These are phyloP conservation scores for Pseudofabraea citricarpa DNA, from an alignment of 2,329 filamentous ascomycete species.

Conservation along the genomic window DNA sequence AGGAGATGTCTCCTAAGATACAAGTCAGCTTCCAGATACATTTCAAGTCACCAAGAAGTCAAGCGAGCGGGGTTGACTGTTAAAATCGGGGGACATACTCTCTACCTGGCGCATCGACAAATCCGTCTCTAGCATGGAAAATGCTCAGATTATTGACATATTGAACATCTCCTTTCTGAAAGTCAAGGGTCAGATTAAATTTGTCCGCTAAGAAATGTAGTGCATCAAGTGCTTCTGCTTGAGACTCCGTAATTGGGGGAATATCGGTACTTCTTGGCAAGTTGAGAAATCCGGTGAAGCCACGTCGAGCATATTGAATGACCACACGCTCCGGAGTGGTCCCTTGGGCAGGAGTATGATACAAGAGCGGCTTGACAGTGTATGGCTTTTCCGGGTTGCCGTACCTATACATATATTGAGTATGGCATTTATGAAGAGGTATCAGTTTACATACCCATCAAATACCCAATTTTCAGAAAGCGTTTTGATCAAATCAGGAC, in stretches of 20 bases:
- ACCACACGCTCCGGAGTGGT: slow-evolving; percentile 46
- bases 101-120: slow-evolving; percentile 27
- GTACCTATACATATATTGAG: background rate
- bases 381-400: slow-evolving; percentile 31
- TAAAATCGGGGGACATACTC: no score
- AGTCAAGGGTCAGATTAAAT: slow-evolving; percentile 49
- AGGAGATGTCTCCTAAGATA: slow-evolving; percentile 33
- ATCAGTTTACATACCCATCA: slow-evolving; percentile 32
- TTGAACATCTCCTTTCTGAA: slow-evolving; percentile 54
- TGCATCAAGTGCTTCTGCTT: slow-evolving; percentile 52
- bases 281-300: slow-evolving; percentile 47
- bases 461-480: slow-evolving; percentile 9
- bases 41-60: background rate
- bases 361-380: slow-evolving; percentile 52
- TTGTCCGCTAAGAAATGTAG: slow-evolving; percentile 50
- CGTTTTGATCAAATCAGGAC: background rate
- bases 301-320: slow-evolving; percentile 57
- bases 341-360: slow-evolving; percentile 42
- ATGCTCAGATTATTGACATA: slow-evolving; percentile 62
- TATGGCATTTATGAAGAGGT: slow-evolving; percentile 20
- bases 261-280: slow-evolving; percentile 50
- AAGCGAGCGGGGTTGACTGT: no score
- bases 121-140: slow-evolving; percentile 55
- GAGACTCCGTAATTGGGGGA: slow-evolving; percentile 41
- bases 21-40: slow-evolving; percentile 2